Percentiles rank a stretch among this genome's conserved stretches.
Conservation (phyloP, 306 rosid species). For the Lathyrus oleraceus region DNA sequence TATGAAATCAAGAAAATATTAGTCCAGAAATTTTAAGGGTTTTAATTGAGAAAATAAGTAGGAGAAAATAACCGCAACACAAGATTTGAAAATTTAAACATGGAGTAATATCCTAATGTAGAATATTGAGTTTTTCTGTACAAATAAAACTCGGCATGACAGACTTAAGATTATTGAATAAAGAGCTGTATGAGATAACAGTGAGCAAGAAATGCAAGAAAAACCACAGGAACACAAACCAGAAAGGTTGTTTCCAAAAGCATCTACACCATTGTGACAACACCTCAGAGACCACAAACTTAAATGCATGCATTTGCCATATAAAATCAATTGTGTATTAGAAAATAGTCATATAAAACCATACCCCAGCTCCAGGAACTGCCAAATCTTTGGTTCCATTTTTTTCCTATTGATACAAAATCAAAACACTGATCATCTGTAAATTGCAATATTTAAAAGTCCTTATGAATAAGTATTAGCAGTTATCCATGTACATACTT, state of each 20-base stretch:
- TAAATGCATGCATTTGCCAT: constrained; percentile 1
- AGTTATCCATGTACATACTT: constrained; percentile 52
- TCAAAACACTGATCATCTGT: constrained; percentile 33
- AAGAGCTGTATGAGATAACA: constrained; percentile 22
- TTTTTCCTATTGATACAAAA: constrained; percentile 64
- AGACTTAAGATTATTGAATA: constrained; percentile 1
- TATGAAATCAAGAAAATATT: constrained; percentile 26
- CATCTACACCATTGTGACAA: constrained; percentile 28
- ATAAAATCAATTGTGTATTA: constrained; percentile 30
- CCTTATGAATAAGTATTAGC: constrained; percentile 4
- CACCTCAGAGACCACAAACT: constrained; percentile 1
- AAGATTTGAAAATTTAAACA: constrained; percentile 20
- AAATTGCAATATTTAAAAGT: constrained; percentile 19
- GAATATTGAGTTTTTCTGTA: not conserved
- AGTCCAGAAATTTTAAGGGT: constrained; percentile 3
- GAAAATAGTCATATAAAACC: constrained; percentile 20
- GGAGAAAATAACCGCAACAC: constrained; percentile 8
- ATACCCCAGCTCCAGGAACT: constrained; percentile 99
- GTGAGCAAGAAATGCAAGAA: constrained; percentile 17
- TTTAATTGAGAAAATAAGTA: constrained; percentile 16
- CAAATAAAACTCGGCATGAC: not conserved
- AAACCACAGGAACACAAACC: constrained; percentile 12
- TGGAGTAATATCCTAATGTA: constrained; percentile 2
- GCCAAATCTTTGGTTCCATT: constrained; percentile 76
- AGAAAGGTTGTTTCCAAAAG: constrained; percentile 33